These are phyloP conservation scores for Erythrophleum fordii DNA, from an alignment of 306 rosid genomes.

Conservation along the genomic window DNA sequence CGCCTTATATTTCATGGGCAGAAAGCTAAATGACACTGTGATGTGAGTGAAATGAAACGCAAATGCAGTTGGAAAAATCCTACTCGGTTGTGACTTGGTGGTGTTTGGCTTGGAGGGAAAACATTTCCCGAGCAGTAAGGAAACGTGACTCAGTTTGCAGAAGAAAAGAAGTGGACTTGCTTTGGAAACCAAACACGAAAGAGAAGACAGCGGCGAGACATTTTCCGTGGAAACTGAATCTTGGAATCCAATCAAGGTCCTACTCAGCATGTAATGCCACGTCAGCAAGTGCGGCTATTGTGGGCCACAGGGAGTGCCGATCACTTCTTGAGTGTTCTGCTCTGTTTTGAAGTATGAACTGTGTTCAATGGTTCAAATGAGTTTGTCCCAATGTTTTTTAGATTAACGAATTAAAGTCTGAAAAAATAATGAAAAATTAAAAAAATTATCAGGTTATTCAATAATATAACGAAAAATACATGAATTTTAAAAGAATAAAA, in stretches of 20 bases:
- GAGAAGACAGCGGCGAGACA: conserved; percentile 13
- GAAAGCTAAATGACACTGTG: conserved; percentile 41
- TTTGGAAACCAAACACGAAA: conserved; percentile 28
- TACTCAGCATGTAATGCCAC: conserved; percentile 33
- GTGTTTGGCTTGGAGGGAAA: conserved; percentile 36
- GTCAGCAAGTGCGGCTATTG: conserved; percentile 36
- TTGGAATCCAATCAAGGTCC: conserved; percentile 4
- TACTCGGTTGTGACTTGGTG: neutral
- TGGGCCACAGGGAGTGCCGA: conserved; percentile 43
- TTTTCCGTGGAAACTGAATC: conserved; percentile 19
- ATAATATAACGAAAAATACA: too few relatives aligned
- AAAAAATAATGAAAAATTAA: too few relatives aligned
- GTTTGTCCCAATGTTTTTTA: neutral
- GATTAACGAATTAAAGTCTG: too few relatives aligned
- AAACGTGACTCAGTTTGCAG: too few relatives aligned
- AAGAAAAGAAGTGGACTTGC: conserved; percentile 20
- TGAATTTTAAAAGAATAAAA: too few relatives aligned
- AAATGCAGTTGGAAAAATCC: conserved; percentile 39
- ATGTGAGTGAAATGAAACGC: conserved; percentile 41
- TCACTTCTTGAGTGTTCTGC: conserved; percentile 28
- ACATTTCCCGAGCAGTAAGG: conserved; percentile 4
- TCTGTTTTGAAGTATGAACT: conserved; percentile 3
- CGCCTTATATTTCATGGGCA: conserved; percentile 38
- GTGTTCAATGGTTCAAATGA: neutral
- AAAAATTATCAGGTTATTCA: too few relatives aligned